Base-by-base conservation (phyloP, 257 asterid species). In the Coffea canephora region DNA sequence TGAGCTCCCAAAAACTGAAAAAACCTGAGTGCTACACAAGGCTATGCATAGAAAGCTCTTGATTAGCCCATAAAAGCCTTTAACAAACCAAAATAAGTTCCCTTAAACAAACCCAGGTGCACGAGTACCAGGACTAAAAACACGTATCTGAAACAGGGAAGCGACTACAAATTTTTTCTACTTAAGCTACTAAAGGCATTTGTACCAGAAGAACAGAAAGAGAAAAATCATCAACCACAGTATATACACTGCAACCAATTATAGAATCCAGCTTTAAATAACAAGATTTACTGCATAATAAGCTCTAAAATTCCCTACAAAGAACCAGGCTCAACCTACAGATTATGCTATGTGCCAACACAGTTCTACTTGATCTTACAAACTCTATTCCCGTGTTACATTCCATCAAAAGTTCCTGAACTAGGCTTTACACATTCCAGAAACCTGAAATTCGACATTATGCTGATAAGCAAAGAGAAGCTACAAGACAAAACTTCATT, bases 401-500 rank as follows among this genome's bases (percentile, higher is more conserved):
- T 48, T 61, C 73, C 77, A 43, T 61, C 34, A 67, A 45, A 81
- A 48, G 48, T 59, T 13, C 74, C n/a, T 16, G 36, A 43, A 34
- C 50, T n/a, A 15, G 77, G 41, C 74, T n/a, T 41, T 12, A 19
- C 73, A 64, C 70, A 70, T 31, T 54, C 36, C 45, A 10, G 66
- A 45, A 76, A 65, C 82, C 79, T 65, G 57, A 52, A 67, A 76
- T 39, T 39, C 65, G 57, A 68, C 41, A 48, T 39, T 21, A 69
- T 1, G 2, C 41, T 2, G 39, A 31, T 66, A 74, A 80, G 64
- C 34, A 73, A 27, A 78, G 5, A 31, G 49, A 69, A 55, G 23
- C 45, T 25, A 66, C 27, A 55, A 16, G 41, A 45, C 66, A 27
- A 52, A 82, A 13, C 23, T 34, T 61, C 46, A 31, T 23, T 7